A percentile compares a stretch with the other conserved stretches of the same genome.
Evolutionary conservation across 768 basidiomycete species (phyloP).

Genomic region (Russula foetens): DNA sequence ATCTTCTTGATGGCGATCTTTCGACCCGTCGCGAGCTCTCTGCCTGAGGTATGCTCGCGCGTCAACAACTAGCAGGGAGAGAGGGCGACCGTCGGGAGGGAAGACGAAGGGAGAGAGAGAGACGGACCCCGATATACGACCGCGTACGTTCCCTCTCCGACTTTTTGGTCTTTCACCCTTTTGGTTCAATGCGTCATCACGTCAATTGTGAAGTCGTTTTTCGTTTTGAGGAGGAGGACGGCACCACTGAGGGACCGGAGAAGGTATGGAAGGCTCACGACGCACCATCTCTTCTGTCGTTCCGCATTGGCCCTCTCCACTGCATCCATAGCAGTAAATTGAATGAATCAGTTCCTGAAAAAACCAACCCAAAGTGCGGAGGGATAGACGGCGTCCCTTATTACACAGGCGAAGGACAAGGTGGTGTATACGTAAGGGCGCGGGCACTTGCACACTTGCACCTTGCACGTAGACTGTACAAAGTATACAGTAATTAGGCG

Average conservation of each 20-base stretch:
- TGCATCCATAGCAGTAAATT: constrained; percentile 50
- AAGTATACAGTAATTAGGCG: too few relatives aligned
- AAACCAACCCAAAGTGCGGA: too few relatives aligned
- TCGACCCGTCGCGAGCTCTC: constrained; percentile 64
- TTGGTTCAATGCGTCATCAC: not conserved
- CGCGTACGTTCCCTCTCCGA: constrained; percentile 91
- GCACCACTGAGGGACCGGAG: too few relatives aligned
- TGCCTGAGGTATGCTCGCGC: constrained; percentile 36
- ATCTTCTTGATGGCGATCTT: constrained; percentile 98
- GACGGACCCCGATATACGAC: constrained; percentile 83
- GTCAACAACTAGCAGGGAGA: too few relatives aligned
- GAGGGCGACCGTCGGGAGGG: not conserved
- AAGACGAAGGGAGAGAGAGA: not conserved
- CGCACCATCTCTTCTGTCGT: constrained; percentile 60
- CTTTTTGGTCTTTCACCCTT: constrained; percentile 75
- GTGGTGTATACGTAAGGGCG: not conserved
- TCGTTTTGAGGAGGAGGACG: too few relatives aligned
- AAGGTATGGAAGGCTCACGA: constrained; percentile 17
- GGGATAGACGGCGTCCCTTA: too few relatives aligned
- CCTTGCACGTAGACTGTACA: too few relatives aligned
- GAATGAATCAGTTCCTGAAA: too few relatives aligned
- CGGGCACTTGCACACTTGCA: too few relatives aligned
- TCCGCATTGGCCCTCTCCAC: constrained; percentile 74
- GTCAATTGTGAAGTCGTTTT: not conserved
- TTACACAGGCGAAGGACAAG: too few relatives aligned